Base-by-base conservation (phyloP, 345 rosid species). In the Syzygium aromaticum region DNA sequence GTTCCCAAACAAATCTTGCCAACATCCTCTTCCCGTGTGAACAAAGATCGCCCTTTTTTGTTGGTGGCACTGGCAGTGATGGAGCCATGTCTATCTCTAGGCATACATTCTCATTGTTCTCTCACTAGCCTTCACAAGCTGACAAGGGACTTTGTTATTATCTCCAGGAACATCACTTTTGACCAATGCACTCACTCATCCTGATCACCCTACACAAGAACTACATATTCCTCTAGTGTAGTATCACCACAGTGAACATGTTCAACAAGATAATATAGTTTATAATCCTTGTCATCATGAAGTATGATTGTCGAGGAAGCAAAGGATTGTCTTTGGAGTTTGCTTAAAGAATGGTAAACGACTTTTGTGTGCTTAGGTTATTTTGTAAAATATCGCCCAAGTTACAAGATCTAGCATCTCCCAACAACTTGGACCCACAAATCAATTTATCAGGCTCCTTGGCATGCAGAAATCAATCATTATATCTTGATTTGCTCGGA, bases 101-200 rank as follows among this genome's bases (percentile, higher is more conserved):
- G 21, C 22, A 30, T 82, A 87, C 88, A 89, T 86, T 84, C 61
- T 61, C 43, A 25, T 84, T 87, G 22, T 61, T 85, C 87, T 59
- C 63, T 46, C 85, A 73, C 84, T 78, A 27, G 46, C 85, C 89
- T 87, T 87, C 61, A 6, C 85, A 43, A 40, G 49, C 82, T 73
- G 82, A 73, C 49, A 73, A 40, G 49, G 27, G 46, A 73, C 49
- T 73, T 86, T 90, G 86, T 86, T 87, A 89, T 90, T 43, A 73
- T 73, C 80, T 73, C 46, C 25, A 33, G 80, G 86, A 87, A 87
- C 89, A 86, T 54, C 54, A 54, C 90, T 89, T 90, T 89, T 90
- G 87, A 89, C 88, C 82, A 73, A 38, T 73, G 82, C 82, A 73
- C 82, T 73, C 82, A 38, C 82, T 38, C 49, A 22, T 38, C 25